These are phyloP conservation scores for Andrographis paniculata DNA, from an alignment of 305 asterid genomes.

Conservation along the genomic window DNA sequence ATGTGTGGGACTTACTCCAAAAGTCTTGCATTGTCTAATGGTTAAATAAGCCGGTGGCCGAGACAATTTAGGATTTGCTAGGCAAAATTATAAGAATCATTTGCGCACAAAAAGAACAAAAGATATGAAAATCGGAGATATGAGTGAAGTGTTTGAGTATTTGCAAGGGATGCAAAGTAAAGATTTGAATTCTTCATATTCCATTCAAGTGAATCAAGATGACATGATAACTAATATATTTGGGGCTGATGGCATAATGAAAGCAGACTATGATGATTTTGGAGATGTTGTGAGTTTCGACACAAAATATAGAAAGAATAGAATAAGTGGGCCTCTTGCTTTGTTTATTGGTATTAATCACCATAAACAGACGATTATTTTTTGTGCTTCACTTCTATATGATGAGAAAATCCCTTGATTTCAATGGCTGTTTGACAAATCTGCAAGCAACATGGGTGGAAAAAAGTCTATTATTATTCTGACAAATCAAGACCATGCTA, in stretches of 20 bases:
- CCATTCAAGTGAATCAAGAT: constrained; percentile 2
- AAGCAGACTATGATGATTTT: not conserved
- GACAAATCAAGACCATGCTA: constrained; percentile 7
- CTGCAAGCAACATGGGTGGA: not conserved
- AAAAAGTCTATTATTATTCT: constrained; percentile 6
- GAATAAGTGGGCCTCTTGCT: not conserved
- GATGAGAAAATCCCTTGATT: constrained; percentile 8
- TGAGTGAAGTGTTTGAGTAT: not conserved
- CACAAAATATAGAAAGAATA: constrained; percentile 3
- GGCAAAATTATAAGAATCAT: not conserved
- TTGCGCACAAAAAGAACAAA: not conserved
- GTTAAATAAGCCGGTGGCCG: not conserved
- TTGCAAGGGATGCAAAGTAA: not conserved
- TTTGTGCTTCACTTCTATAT: constrained; percentile 10
- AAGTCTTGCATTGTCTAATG: not conserved
- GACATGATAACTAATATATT: constrained; percentile 4
- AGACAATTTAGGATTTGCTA: not conserved
- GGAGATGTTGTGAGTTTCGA: constrained; percentile 14
- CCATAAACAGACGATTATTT: not conserved
- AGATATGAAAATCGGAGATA: not conserved
- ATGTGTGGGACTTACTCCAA: not conserved
- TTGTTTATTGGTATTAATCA: constrained; percentile 9
- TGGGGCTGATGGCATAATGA: constrained; percentile 2
- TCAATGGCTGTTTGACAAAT: constrained; percentile 1
- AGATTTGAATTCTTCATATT: constrained; percentile 1